Base-by-base conservation (phyloP, 768 basidiomycete species). In the Trametopsis cervina region DNA sequence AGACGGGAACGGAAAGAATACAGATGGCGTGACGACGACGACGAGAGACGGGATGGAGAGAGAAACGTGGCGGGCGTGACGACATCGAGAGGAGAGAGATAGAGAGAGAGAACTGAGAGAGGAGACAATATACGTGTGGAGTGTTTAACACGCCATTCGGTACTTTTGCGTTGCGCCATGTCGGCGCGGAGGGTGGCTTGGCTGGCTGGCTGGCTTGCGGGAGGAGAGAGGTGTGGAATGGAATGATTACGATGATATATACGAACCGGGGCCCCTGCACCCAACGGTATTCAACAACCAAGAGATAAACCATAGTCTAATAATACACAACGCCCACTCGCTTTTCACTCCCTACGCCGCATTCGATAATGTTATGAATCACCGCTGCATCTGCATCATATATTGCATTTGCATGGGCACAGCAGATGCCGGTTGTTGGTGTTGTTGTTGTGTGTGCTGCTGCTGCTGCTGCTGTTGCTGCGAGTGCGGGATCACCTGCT, bases 361-460 rank as follows among this genome's bases (percentile, higher is more conserved):
- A 33, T 33, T n/a, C 29, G 29, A 33, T 33, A 33, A 33, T n/a
- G n/a, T n/a, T n/a, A n/a, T 15, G 15, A 33, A 42, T 41, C 40
- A 35, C 29, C 40, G 40, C 47, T 50, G 48, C 48, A 50, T 50
- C 18, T 42, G 48, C 48, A 50, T 50, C 41, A 50, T 50, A 29
- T 50, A 50, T 35, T 50, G 48, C 48, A 50, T 50, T 42, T 52
- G 51, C 39, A 44, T 43, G 36, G 49, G 44, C 35, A 37, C 46
- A 33, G 29, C 29, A 7, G 33, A 29, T 17, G 13, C 25, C 44
- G 15, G 25, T 20, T 17, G 17, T 18, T 47, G 37, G 15, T 33
- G 29, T n/a, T n/a, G n/a, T n/a, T n/a, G n/a, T n/a, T n/a, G n/a
- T 5, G 42, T 22, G 39, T 26, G 37, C 44, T 39, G 44, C 26